phyloP scores from a whole-genome alignment of 139 green algal species.

The Chlamydomonas eustigma region DNA sequence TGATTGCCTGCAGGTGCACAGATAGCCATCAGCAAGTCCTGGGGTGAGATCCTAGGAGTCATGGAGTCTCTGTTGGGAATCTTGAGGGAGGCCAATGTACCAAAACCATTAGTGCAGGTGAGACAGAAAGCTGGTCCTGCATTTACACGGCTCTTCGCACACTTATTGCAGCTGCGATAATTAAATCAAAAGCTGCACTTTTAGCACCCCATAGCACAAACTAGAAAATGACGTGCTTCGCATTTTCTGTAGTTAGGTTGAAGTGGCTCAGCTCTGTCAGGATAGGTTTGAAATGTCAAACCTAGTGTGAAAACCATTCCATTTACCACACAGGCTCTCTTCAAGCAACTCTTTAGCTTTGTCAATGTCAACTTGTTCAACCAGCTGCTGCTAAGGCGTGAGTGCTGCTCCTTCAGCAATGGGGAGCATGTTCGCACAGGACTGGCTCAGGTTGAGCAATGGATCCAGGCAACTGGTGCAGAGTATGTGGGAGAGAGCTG shows the following conservation, averaged over 20 bases:
- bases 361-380: slow-evolving; percentile 81
- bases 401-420: slow-evolving; percentile 99
- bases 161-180: too few species aligned
- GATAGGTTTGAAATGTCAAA: too few species aligned
- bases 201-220: too few species aligned
- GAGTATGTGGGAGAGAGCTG: slow-evolving; percentile 82
- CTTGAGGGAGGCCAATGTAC: slow-evolving; percentile 83
- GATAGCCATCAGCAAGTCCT: slow-evolving; percentile 53
- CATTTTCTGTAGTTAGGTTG: too few species aligned
- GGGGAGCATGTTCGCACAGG: slow-evolving; percentile 90
- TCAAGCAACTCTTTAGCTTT: slow-evolving; percentile 34
- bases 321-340: slow-evolving; percentile 15
- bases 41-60: slow-evolving; percentile 80
- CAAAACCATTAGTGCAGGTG: slow-evolving; percentile 81
- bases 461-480: slow-evolving; percentile 70
- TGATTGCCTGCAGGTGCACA: slow-evolving; percentile 11
- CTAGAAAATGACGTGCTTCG: too few species aligned
- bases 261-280: too few species aligned
- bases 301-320: too few species aligned
- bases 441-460: slow-evolving; percentile 77
- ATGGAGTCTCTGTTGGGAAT: slow-evolving; percentile 79
- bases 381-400: slow-evolving; percentile 94
- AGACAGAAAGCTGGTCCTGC: too few species aligned
- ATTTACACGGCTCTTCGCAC: too few species aligned
- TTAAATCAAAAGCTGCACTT: too few species aligned